phyloP scores from a whole-genome alignment of 805 yeast species.

The Candida palmyrensis region DNA sequence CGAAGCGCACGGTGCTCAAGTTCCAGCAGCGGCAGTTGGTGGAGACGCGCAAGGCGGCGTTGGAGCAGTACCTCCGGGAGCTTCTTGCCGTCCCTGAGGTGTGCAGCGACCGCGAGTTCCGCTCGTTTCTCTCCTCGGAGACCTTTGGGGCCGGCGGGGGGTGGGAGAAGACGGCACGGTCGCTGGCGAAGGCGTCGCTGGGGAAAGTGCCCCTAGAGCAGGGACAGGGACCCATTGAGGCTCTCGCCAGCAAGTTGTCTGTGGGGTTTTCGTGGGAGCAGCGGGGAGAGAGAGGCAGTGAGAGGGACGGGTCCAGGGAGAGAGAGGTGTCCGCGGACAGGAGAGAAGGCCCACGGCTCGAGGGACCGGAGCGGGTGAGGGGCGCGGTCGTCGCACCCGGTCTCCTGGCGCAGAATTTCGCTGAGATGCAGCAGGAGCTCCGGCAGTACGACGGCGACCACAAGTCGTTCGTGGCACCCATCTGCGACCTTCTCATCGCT shows the following conservation, averaged over 20 bases:
- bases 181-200: too few relatives aligned
- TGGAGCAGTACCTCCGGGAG: conserved; percentile 58
- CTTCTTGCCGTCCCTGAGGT: conserved; percentile 61
- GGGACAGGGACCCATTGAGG: conserved; percentile 14
- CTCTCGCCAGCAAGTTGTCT: conserved; percentile 19
- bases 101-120: conserved; percentile 66
- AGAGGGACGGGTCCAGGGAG: too few relatives aligned
- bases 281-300: too few relatives aligned
- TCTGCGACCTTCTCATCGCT: conserved; percentile 69
- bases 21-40: conserved; percentile 61
- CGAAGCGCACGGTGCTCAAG: conserved; percentile 60
- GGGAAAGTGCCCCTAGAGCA: neutral
- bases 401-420: conserved; percentile 21
- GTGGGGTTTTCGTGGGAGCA: too few relatives aligned
- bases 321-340: too few relatives aligned
- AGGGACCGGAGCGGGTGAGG: neutral
- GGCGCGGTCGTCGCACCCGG: neutral
- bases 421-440: conserved; percentile 52
- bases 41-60: conserved; percentile 55
- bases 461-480: conserved; percentile 64
- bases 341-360: too few relatives aligned
- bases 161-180: too few relatives aligned
- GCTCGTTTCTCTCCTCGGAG: conserved; percentile 76
- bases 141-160: conserved; percentile 41
- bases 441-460: conserved; percentile 37